Conservation (phyloP, 305 asterid genomes). For the Solanum hybrid region DNA sequence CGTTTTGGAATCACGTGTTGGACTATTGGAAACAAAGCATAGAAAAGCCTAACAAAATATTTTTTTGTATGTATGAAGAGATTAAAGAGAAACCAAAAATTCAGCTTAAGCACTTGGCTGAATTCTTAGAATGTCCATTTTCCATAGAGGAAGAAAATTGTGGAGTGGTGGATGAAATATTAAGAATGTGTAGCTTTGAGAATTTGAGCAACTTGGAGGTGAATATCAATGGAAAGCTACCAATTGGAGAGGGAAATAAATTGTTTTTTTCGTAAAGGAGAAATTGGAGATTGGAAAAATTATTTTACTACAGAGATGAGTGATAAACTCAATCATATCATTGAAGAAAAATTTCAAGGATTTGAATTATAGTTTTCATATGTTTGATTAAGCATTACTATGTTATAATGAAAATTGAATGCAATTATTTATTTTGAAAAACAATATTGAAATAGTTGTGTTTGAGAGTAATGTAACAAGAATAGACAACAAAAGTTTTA, state of each 20-base stretch:
- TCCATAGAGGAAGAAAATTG: no score
- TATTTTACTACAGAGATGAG: slow-evolving; percentile 10
- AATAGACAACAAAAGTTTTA: no score
- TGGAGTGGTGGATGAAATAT: background rate
- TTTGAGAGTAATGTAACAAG: background rate
- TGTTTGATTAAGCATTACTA: background rate
- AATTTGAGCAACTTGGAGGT: slow-evolving; percentile 22
- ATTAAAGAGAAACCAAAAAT: no score
- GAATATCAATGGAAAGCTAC: slow-evolving; percentile 1
- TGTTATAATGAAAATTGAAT: background rate
- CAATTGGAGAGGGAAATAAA: background rate
- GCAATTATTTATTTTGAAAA: background rate
- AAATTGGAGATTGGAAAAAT: background rate
- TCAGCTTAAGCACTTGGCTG: no score
- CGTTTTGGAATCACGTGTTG: no score
- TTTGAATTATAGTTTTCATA: background rate
- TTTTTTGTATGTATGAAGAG: no score
- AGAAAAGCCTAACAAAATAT: no score
- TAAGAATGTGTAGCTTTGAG: slow-evolving; percentile 12
- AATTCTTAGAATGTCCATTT: no score
- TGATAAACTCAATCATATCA: no score
- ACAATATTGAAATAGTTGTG: background rate
- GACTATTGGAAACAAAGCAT: no score
- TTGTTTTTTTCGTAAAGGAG: background rate
- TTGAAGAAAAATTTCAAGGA: background rate